Evolutionary conservation across 2,329 filamentous ascomycete species (phyloP).

Genomic region (Diaporthe citri): DNA sequence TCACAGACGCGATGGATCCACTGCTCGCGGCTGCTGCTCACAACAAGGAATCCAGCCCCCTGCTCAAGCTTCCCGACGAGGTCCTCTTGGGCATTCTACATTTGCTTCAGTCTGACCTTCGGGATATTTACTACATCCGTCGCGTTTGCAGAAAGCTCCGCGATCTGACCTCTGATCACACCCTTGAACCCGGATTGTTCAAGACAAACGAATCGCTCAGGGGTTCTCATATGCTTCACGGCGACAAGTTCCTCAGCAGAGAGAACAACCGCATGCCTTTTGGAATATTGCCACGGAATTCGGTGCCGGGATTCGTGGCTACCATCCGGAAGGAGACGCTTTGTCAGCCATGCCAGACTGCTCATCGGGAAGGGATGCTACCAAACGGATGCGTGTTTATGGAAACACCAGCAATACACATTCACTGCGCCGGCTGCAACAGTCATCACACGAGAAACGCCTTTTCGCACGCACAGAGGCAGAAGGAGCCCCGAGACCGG

Average conservation of each 20-base stretch:
- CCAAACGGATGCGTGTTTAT: neutral
- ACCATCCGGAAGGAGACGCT: neutral
- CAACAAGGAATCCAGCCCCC: neutral
- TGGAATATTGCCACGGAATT: neutral
- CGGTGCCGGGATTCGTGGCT: neutral
- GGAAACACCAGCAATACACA: neutral
- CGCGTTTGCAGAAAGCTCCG: conserved; percentile 2
- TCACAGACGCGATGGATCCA: neutral
- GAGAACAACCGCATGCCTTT: neutral
- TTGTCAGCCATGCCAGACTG: neutral
- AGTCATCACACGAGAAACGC: neutral
- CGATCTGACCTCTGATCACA: neutral
- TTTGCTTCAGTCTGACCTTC: neutral
- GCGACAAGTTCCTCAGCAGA: neutral
- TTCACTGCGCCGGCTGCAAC: neutral
- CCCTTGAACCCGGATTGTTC: neutral
- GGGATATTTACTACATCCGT: neutral
- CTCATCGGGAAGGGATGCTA: neutral
- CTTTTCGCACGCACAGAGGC: neutral
- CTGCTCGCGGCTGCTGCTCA: neutral
- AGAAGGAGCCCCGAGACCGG: neutral
- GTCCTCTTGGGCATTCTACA: neutral
- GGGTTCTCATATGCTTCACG: neutral
- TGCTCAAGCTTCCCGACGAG: conserved; percentile 4
- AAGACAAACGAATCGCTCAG: neutral